Percentiles rank a stretch among this genome's conserved stretches.
These are phyloP conservation scores for Olyra latifolia DNA, from an alignment of 176 grass and related monocot species.

Conservation along the genomic window DNA sequence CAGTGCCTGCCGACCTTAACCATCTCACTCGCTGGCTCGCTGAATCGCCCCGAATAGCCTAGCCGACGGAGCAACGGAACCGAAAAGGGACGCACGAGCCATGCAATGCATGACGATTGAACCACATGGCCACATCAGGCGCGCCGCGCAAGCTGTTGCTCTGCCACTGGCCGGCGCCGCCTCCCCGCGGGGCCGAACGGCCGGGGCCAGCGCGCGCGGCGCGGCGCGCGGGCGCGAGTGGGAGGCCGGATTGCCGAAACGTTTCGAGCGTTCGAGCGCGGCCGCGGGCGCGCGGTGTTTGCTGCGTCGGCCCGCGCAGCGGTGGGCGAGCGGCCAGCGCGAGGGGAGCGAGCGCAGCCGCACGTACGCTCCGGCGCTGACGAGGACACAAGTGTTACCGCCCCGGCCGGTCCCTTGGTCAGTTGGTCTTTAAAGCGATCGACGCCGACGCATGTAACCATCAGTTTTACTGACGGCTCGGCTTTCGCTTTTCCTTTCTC, in stretches of 20 bases:
- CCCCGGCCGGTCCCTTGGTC: background rate
- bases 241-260: slow-evolving; percentile 19
- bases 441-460: background rate
- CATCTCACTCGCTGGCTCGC: background rate
- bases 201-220: background rate
- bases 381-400: background rate
- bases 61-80: background rate
- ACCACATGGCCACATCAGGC: no score
- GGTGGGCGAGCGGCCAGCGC: background rate
- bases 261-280: background rate
- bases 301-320: background rate
- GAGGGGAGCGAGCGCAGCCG: slow-evolving; percentile 29
- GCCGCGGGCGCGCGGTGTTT: background rate
- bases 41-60: background rate
- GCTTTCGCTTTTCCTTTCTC: background rate
- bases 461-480: background rate
- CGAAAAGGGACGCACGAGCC: background rate
- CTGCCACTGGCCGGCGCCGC: background rate
- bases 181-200: background rate
- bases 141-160: no score
- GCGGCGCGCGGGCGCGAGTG: background rate
- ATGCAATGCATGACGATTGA: no score
- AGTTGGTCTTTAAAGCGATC: background rate
- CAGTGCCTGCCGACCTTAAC: background rate
- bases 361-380: slow-evolving; percentile 25